These are phyloP conservation scores for Tylopilus rubrobrunneus DNA, from an alignment of 768 basidiomycete species.

Conservation along the genomic window DNA sequence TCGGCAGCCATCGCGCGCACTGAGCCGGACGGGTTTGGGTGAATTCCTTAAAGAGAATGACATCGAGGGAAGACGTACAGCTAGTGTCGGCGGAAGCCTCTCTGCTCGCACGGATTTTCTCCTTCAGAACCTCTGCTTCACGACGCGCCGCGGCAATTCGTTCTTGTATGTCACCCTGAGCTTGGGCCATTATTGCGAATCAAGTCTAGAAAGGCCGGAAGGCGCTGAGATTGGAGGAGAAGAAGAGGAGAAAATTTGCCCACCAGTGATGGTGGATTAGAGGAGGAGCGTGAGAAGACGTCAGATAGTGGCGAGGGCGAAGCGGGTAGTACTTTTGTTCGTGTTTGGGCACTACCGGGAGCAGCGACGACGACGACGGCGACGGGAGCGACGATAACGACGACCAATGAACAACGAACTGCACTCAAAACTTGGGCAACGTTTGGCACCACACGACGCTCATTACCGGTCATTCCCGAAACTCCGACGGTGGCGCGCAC, in stretches of 20 bases:
- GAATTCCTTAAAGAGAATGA: slow-evolving; percentile 1
- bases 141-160: slow-evolving; percentile 93
- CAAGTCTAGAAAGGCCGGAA: slow-evolving; percentile 3
- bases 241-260: slow-evolving; percentile 24
- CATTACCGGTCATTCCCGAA: slow-evolving; percentile 26
- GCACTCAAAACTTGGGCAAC: slow-evolving; percentile 11
- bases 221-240: neutral
- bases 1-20: slow-evolving; percentile 99
- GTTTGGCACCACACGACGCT: slow-evolving; percentile 9
- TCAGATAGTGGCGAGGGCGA: slow-evolving; percentile 13
- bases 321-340: slow-evolving; percentile 6
- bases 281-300: slow-evolving; percentile 24
- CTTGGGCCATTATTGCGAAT: slow-evolving; percentile 60
- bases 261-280: slow-evolving; percentile 24
- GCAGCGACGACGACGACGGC: slow-evolving; percentile 3
- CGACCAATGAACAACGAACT: slow-evolving; percentile 11
- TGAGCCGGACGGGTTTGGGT: slow-evolving; percentile 32
- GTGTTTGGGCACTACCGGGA: slow-evolving; percentile 10
- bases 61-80: slow-evolving; percentile 51
- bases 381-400: slow-evolving; percentile 3
- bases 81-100: slow-evolving; percentile 98
- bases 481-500: slow-evolving; percentile 27
- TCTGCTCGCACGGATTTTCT: slow-evolving; percentile 95
- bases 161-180: slow-evolving; percentile 82
- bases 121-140: slow-evolving; percentile 96